Base-by-base conservation (phyloP, 2,329 filamentous ascomycete species). In the Alternaria postmessia region DNA sequence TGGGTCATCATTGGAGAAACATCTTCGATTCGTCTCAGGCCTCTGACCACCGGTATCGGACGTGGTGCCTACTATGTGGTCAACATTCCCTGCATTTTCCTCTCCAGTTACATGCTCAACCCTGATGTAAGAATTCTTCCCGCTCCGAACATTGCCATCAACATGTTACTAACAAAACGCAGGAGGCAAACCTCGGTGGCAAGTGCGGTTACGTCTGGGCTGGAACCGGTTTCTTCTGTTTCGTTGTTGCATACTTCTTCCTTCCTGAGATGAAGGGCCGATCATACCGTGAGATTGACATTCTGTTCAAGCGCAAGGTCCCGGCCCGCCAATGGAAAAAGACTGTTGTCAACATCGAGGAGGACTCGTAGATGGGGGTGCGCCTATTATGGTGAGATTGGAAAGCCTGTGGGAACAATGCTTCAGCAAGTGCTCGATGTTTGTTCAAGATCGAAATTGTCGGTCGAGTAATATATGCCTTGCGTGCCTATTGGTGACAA, bases 1-100 rank as follows among this genome's bases (percentile, higher is more conserved):
- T 90, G 85, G 84, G 85, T 87, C 78, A 88, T 90, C 66, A 90
- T 90, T 47, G 87, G 85, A 66, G 88, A 90, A 76, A 90, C 88
- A 2, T 89, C 88, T 0, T 80, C 88, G 51, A 84, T 90, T 55
- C 87, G 88, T 62, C 87, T 90, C 30, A 76, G 88, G 48, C 86
- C 88, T 47, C 78, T 90, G n/a, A 90, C 86, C 3, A 90, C 88
- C 24, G 88, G 87, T 75, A 77, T 89, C 51, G 88, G 88, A 72
- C 87, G 88, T 72, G 88, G 78, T 54, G 78, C 81, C 12, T 90
- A 90, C 82, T 90, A 90, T 77, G 68, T 88, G 5, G 79, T 88
- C 62, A 84, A 90, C 59, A 89, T 90, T 73, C 87, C 88, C 68
- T 88, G 86, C 70, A 90, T 90, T 71, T 89, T 87, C 83, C 82